Base-by-base conservation (phyloP, 2,329 filamentous ascomycete species). In the Pseudocercospora cruenta region DNA sequence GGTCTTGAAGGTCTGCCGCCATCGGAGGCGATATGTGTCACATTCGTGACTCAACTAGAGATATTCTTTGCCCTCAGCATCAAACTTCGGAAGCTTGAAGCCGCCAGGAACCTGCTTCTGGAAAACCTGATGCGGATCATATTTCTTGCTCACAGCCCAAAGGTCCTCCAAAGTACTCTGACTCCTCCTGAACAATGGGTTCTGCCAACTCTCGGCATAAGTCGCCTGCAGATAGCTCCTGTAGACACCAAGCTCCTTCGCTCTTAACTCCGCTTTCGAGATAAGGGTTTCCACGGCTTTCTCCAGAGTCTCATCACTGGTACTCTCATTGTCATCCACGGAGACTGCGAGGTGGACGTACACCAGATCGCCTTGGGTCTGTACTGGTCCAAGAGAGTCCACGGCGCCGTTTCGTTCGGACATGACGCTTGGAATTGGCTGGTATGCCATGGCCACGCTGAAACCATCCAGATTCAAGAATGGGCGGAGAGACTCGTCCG, bases 191-290 rank as follows among this genome's bases (percentile, higher is more conserved):
- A 60, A 62, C 24, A 80, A 73, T 7, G 78, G 78, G 49, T 79
- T 71, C 66, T 80, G 77, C 72, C 75, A 79, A 53, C 67, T 62
- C 4, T 71, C 75, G 7, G 78, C 78, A 66, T 80, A 80, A 55
- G 78, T 80, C 58, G 77, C 63, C 63, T 79, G 77, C 6, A 78
- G 33, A 43, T 66, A 76, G 26, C 66, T 49, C 28, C 70, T 63
- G 10, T 65, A 47, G 5, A 72, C 22, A 19, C 69, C 69, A 26
- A 68, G 43, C 36, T 64, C 57, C 26, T 67, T 65, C 0, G 67
- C 66, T 47, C 66, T 65, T 3, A 49, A 39, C 31, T 62, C 49
- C 1, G 60, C 63, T 33, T 55, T 55, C 4, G 31, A 58, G 59
- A 69, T 68, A 8, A 69, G 61, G 22, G 67, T 54, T 19, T 63